Percentiles rank a stretch among this genome's conserved stretches.
Conservation (phyloP, 75 land plant species). For the Ceratopteris richardii region DNA sequence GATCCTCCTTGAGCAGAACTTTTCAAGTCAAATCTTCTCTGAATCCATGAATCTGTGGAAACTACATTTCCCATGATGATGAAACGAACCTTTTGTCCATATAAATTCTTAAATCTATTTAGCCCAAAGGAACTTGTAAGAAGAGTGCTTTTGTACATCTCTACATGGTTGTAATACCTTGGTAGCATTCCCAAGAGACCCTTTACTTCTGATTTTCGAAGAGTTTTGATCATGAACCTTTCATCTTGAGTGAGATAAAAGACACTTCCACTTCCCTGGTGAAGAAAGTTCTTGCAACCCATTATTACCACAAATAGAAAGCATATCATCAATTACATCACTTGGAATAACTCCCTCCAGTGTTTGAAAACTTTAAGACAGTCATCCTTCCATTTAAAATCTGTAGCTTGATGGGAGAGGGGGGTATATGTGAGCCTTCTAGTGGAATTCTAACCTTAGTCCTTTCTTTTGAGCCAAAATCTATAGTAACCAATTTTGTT, state of each 20-base stretch:
- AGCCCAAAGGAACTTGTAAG: constrained; percentile 9
- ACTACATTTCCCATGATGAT: too few species aligned
- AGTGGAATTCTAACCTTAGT: constrained; percentile 73
- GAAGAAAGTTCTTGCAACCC: constrained; percentile 30
- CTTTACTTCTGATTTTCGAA: constrained; percentile 34
- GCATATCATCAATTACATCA: constrained; percentile 35
- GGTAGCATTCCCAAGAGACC: constrained; percentile 14
- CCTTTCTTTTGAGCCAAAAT: too few species aligned
- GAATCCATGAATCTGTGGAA: too few species aligned
- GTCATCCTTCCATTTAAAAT: constrained; percentile 80
- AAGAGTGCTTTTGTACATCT: neutral
- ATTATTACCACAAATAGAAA: constrained; percentile 31
- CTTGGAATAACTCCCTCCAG: constrained; percentile 23
- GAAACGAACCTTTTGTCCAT: constrained; percentile 51
- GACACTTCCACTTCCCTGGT: constrained; percentile 36
- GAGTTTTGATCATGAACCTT: constrained; percentile 29
- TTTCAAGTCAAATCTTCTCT: too few species aligned
- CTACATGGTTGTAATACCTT: too few species aligned
- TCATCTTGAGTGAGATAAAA: constrained; percentile 31
- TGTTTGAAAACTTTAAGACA: constrained; percentile 72
- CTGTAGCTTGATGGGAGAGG: constrained; percentile 63
- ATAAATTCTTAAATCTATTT: constrained; percentile 7
- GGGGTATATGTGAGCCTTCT: constrained; percentile 62
- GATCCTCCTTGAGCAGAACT: constrained; percentile 97
- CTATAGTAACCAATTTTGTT: constrained; percentile 34